Conservation (phyloP, 495 filamentous ascomycete genomes). For the Penicillium riverlandense region DNA sequence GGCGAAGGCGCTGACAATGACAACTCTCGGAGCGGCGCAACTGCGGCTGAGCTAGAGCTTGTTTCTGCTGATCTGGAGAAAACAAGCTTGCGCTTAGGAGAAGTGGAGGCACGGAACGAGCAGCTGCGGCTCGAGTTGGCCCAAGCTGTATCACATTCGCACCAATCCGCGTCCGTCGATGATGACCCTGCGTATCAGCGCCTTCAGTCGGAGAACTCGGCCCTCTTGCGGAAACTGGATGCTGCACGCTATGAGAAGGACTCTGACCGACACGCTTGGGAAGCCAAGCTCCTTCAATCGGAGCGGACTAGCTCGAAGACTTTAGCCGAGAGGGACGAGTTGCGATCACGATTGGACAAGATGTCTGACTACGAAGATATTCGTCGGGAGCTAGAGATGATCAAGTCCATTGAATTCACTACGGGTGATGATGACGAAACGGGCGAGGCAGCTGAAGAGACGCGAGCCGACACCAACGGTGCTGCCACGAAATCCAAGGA, state of each 20-base stretch:
- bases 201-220: constrained; percentile 85
- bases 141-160: constrained; percentile 70
- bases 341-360: constrained; percentile 75
- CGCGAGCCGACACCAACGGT: constrained; percentile 38
- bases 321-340: constrained; percentile 63
- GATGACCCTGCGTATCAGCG: constrained; percentile 85
- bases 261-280: constrained; percentile 62
- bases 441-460: constrained; percentile 21
- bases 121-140: constrained; percentile 85
- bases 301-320: constrained; percentile 42
- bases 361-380: constrained; percentile 95
- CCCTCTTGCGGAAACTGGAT: constrained; percentile 80
- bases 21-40: constrained; percentile 50
- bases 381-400: constrained; percentile 88
- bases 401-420: constrained; percentile 95
- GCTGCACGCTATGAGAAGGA: constrained; percentile 75
- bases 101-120: constrained; percentile 92
- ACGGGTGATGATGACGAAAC: constrained; percentile 77
- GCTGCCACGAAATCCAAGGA: constrained; percentile 51
- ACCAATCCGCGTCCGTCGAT: constrained; percentile 52
- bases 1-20: constrained; percentile 62
- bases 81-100: constrained; percentile 77
- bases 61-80: constrained; percentile 85
- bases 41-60: constrained; percentile 88
- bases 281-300: constrained; percentile 53